phyloP scores from a whole-genome alignment of 768 basidiomycete genomes.

The Russula abietina region DNA sequence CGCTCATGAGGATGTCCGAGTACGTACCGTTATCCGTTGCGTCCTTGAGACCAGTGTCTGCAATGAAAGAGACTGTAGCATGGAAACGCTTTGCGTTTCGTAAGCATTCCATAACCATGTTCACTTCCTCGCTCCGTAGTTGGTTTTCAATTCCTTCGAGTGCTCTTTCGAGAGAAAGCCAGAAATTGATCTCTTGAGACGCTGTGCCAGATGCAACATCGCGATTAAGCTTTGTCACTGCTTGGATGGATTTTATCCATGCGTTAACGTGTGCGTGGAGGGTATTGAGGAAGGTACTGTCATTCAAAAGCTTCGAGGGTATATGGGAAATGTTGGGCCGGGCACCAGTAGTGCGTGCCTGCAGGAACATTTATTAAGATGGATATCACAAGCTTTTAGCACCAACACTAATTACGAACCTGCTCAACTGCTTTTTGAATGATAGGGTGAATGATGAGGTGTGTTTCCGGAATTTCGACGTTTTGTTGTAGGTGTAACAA shows the following conservation, averaged over 20 bases:
- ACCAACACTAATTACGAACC: conserved; percentile 5
- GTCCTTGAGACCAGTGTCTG: conserved; percentile 94
- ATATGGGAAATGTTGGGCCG: conserved; percentile 73
- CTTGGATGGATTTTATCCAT: conserved; percentile 98
- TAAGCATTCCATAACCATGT: conserved; percentile 88
- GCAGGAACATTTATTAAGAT: neutral
- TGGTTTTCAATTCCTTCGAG: conserved; percentile 91
- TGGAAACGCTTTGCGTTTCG: conserved; percentile 95
- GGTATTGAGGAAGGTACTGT: conserved; percentile 88
- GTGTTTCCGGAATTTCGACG: conserved; percentile 97
- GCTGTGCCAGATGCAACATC: conserved; percentile 94
- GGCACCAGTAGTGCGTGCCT: conserved; percentile 45
- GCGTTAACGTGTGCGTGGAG: conserved; percentile 91
- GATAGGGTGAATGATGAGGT: conserved; percentile 83
- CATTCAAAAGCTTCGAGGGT: conserved; percentile 67
- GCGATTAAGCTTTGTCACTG: conserved; percentile 90
- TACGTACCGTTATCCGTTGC: conserved; percentile 77
- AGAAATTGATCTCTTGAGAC: conserved; percentile 98
- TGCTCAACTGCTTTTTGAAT: conserved; percentile 86
- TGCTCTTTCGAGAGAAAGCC: conserved; percentile 91
- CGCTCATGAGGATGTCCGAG: neutral
- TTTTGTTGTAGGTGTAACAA: conserved; percentile 96
- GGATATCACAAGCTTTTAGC: neutral
- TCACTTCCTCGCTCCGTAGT: conserved; percentile 85
- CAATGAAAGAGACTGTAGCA: conserved; percentile 95